These are phyloP conservation scores for Neurospora cerealis DNA, from an alignment of 495 filamentous ascomycete species.

Conservation along the genomic window DNA sequence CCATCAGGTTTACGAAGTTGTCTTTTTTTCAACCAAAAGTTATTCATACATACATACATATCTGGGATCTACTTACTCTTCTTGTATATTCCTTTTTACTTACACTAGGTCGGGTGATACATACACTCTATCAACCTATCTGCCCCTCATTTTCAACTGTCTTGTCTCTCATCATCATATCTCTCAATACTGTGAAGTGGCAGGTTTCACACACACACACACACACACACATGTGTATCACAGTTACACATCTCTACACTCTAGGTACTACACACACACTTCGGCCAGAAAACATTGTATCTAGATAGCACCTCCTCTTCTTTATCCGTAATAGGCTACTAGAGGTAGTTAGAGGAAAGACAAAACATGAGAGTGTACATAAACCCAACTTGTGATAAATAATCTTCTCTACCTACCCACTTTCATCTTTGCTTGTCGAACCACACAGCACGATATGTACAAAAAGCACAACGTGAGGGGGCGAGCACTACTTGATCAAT, in stretches of 20 bases:
- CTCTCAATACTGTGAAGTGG: not conserved
- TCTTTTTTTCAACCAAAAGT: not conserved
- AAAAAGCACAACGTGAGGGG: too few species aligned
- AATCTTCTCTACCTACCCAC: too few species aligned
- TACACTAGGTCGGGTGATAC: not conserved
- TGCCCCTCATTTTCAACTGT: not conserved
- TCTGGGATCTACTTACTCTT: not conserved
- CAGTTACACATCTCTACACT: not conserved
- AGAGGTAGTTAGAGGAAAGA: not conserved
- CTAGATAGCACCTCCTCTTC: not conserved
- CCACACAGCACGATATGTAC: too few species aligned
- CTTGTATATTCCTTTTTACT: not conserved
- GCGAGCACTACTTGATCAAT: too few species aligned
- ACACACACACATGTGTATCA: not conserved
- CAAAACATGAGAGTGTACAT: not conserved
- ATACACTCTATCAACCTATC: not conserved
- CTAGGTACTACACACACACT: not conserved
- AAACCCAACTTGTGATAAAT: not conserved
- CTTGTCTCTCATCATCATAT: not conserved
- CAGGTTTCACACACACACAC: not conserved
- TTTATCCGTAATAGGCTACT: not conserved
- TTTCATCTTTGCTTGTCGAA: too few species aligned
- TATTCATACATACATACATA: not conserved
- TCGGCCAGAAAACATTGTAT: not conserved
- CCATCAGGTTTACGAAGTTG: slow-evolving; percentile 4